A percentile compares a stretch with the other conserved stretches of the same genome.
Evolutionary conservation across 1,139 yeast species (phyloP).

Genomic region (Zygoascus hellenicus): DNA sequence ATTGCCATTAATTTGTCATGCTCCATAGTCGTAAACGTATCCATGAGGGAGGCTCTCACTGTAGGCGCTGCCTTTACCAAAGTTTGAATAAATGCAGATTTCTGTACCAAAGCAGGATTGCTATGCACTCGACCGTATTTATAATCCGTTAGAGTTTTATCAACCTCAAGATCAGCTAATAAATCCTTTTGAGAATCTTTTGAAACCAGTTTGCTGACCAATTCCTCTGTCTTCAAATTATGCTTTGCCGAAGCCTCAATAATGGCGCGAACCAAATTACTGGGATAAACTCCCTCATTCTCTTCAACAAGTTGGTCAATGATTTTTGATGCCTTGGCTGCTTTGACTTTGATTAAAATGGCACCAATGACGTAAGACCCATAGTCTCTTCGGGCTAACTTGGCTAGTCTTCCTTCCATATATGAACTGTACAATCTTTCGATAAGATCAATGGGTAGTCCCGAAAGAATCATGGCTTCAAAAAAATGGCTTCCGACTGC

Average conservation of each 20-base stretch:
- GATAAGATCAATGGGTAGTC: constrained; percentile 58
- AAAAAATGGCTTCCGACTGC: constrained; percentile 89
- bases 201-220: constrained; percentile 52
- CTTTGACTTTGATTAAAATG: constrained; percentile 52
- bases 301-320: constrained; percentile 62
- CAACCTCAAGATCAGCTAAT: constrained; percentile 57
- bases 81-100: constrained; percentile 67
- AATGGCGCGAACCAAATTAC: constrained; percentile 63
- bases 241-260: constrained; percentile 62
- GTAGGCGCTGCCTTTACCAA: constrained; percentile 51
- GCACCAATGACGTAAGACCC: constrained; percentile 81
- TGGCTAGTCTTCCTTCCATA: constrained; percentile 67
- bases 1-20: constrained; percentile 55
- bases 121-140: constrained; percentile 2
- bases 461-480: constrained; percentile 53
- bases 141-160: not conserved
- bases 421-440: constrained; percentile 65
- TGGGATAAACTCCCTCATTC: constrained; percentile 40
- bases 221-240: constrained; percentile 59
- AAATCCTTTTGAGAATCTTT: constrained; percentile 78
- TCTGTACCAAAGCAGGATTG: constrained; percentile 61
- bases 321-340: constrained; percentile 55
- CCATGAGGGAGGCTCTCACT: constrained; percentile 54
- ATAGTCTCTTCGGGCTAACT: constrained; percentile 71
- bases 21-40: constrained; percentile 56